Evolutionary conservation across 1,284 basidiomycete species (phyloP).

Genomic region (Cryptococcus hybrid): DNA sequence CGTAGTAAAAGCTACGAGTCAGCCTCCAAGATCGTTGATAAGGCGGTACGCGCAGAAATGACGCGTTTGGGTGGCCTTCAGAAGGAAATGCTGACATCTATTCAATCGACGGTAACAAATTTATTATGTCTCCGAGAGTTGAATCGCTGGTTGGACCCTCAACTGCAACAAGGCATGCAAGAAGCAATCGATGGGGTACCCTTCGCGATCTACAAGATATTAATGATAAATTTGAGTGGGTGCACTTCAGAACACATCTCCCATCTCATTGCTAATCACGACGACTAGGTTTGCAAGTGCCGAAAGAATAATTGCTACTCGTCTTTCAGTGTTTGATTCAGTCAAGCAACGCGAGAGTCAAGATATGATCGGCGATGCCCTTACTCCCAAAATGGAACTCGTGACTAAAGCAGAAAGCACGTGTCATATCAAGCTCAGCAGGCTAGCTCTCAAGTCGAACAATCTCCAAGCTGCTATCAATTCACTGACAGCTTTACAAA

Average conservation of each 20-base stretch:
- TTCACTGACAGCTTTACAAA: constrained; percentile 71
- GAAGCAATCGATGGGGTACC: constrained; percentile 45
- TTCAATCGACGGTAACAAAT: constrained; percentile 63
- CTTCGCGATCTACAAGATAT: constrained; percentile 11
- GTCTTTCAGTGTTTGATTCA: constrained; percentile 74
- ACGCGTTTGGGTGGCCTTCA: constrained; percentile 64
- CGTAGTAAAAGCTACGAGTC: constrained; percentile 61
- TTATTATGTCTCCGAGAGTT: constrained; percentile 78
- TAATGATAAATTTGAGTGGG: not conserved
- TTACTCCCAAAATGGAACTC: constrained; percentile 55
- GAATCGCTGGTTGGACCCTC: constrained; percentile 31
- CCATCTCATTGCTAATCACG: not conserved
- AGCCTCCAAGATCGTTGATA: constrained; percentile 56
- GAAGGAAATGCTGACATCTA: constrained; percentile 71
- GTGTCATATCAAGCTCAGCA: constrained; percentile 70
- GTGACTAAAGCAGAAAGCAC: constrained; percentile 62
- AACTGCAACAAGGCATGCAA: constrained; percentile 42
- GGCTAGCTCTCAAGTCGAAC: constrained; percentile 67
- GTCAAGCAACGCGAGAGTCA: constrained; percentile 61
- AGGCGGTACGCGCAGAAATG: constrained; percentile 62
- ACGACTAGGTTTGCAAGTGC: constrained; percentile 65
- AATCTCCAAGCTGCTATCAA: constrained; percentile 83
- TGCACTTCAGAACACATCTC: not conserved
- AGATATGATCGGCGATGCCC: constrained; percentile 62
- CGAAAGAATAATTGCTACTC: constrained; percentile 77